A percentile compares a stretch with the other conserved stretches of the same genome.
Evolutionary conservation across 73 alveolate species (phyloP).

Genomic region (Tetrahymena borealis): DNA sequence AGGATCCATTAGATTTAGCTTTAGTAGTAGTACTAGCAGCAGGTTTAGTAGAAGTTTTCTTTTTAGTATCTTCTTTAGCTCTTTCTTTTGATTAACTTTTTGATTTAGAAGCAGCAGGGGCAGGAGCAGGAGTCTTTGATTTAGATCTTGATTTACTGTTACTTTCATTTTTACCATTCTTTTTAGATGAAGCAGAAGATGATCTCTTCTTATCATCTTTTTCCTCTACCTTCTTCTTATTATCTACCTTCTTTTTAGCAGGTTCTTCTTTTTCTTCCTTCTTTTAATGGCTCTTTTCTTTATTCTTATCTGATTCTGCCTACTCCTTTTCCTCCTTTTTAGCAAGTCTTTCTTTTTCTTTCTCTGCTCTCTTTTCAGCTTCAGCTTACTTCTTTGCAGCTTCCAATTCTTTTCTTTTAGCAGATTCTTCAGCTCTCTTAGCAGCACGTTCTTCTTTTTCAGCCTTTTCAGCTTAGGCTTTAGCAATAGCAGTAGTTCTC

Average conservation of each 20-base stretch:
- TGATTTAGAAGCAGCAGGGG: background rate
- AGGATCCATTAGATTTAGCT: background rate
- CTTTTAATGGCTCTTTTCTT: background rate
- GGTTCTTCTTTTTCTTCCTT: background rate
- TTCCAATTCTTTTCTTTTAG: background rate
- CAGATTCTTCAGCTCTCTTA: background rate
- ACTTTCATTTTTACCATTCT: background rate
- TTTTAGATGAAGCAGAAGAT: background rate
- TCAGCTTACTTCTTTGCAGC: background rate
- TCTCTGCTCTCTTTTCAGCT: background rate
- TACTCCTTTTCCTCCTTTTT: background rate
- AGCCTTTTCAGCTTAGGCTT: background rate
- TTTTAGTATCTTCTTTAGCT: background rate
- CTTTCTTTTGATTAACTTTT: background rate
- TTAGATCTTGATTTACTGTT: background rate
- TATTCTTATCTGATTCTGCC: background rate
- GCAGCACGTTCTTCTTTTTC: slow-evolving; percentile 1
- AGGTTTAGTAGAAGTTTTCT: background rate
- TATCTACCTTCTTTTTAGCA: background rate
- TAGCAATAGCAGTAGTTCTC: background rate
- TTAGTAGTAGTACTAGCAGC: background rate
- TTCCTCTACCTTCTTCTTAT: background rate
- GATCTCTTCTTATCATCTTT: background rate
- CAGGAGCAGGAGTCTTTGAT: background rate
- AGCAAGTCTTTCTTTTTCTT: background rate